These are phyloP conservation scores for Ascochyta fabae DNA, from an alignment of 2,329 filamentous ascomycete genomes.

Conservation along the genomic window DNA sequence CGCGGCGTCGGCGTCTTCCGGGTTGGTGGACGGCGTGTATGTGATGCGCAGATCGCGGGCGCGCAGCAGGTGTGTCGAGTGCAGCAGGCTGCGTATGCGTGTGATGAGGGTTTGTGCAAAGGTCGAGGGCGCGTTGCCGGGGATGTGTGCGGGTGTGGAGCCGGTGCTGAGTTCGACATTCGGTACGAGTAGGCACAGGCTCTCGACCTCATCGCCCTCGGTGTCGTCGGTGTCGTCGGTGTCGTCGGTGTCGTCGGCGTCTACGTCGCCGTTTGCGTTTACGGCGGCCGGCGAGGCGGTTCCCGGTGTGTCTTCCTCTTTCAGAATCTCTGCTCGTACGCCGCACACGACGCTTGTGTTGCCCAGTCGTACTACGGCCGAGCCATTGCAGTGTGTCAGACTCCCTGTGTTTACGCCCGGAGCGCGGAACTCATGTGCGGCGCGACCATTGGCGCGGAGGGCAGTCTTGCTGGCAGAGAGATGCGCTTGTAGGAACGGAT, in stretches of 20 bases:
- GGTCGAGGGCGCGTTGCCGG: slow-evolving; percentile 79
- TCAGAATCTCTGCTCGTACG: slow-evolving; percentile 83
- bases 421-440: slow-evolving; percentile 70
- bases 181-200: slow-evolving; percentile 79
- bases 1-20: slow-evolving; percentile 57
- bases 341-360: slow-evolving; percentile 96
- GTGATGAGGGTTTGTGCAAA: slow-evolving; percentile 87
- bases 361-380: slow-evolving; percentile 83
- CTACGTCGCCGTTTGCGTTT: slow-evolving; percentile 4
- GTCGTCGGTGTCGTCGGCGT: slow-evolving; percentile 29
- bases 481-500: slow-evolving; percentile 88
- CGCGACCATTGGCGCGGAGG: slow-evolving; percentile 81
- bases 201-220: slow-evolving; percentile 48
- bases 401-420: slow-evolving; percentile 83
- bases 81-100: slow-evolving; percentile 76
- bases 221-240: neutral
- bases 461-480: slow-evolving; percentile 70
- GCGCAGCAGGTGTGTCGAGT: slow-evolving; percentile 71
- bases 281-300: slow-evolving; percentile 50
- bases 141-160: slow-evolving; percentile 82
- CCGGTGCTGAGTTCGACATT: slow-evolving; percentile 94
- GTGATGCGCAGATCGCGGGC: slow-evolving; percentile 75
- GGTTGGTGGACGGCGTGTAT: slow-evolving; percentile 59
- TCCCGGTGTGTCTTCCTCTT: slow-evolving; percentile 74
- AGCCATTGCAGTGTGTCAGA: slow-evolving; percentile 87